Evolutionary conservation across 2,329 filamentous ascomycete genomes (phyloP).

Genomic region (Saccharata proteae): DNA sequence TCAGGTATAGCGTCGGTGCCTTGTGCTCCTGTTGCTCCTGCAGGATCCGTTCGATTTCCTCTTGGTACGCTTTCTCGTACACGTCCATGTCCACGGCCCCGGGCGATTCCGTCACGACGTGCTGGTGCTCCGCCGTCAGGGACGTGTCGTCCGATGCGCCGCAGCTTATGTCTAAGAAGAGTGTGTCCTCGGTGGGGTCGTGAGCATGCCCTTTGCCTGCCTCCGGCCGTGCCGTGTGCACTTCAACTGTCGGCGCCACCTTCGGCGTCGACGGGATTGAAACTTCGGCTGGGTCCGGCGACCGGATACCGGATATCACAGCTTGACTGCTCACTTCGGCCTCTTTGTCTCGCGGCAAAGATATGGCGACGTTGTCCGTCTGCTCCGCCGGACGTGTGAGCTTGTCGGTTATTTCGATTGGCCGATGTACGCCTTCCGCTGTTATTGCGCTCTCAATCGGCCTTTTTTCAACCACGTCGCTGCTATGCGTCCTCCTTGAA

Average conservation of each 20-base stretch:
- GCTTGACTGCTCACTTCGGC: too few relatives aligned
- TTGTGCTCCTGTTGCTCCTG: conserved; percentile 28
- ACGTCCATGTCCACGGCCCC: conserved; percentile 75
- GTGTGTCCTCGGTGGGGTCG: conserved; percentile 50
- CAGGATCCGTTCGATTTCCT: conserved; percentile 65
- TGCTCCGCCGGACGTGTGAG: conserved; percentile 15
- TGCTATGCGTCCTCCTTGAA: conserved; percentile 33
- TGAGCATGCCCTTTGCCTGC: conserved; percentile 46
- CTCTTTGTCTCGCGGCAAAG: too few relatives aligned
- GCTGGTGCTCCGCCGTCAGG: conserved; percentile 22
- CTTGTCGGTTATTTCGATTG: conserved; percentile 27
- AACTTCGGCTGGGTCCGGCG: too few relatives aligned
- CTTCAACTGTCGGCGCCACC: conserved; percentile 7
- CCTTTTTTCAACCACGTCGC: conserved; percentile 39
- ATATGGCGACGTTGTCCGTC: conserved; percentile 9
- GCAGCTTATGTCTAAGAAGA: conserved; percentile 67
- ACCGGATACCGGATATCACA: too few relatives aligned
- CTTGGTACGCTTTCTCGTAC: conserved; percentile 77
- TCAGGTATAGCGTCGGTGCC: conserved; percentile 46
- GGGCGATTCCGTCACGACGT: conserved; percentile 70
- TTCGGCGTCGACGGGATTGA: conserved; percentile 10
- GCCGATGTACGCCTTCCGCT: conserved; percentile 42
- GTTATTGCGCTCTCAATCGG: conserved; percentile 37
- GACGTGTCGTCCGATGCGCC: conserved; percentile 28
- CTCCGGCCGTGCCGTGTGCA: conserved; percentile 2